Conservation (phyloP, 129 eudicot genomes). For the Artemisia annua region DNA sequence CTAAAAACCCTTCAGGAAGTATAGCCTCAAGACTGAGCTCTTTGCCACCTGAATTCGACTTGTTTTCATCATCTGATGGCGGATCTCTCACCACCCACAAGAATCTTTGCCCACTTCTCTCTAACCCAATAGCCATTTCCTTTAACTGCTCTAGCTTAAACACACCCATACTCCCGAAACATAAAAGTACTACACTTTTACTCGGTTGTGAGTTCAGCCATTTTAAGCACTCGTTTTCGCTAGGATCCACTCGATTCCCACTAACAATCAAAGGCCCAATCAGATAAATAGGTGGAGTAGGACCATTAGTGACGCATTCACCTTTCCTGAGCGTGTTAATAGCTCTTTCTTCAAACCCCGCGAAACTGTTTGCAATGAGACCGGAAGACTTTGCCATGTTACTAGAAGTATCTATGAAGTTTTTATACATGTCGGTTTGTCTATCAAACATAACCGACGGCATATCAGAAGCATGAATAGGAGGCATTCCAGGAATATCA, state of each 20-base stretch:
- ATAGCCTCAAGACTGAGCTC: slow-evolving; percentile 44
- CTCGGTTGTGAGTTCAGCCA: slow-evolving; percentile 73
- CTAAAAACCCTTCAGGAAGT: slow-evolving; percentile 59
- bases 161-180: slow-evolving; percentile 74
- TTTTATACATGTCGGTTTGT: slow-evolving; percentile 11
- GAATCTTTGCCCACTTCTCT: slow-evolving; percentile 60
- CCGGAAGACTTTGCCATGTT: slow-evolving; percentile 45
- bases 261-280: slow-evolving; percentile 55
- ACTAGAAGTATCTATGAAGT: slow-evolving; percentile 28
- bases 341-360: slow-evolving; percentile 45
- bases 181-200: slow-evolving; percentile 60
- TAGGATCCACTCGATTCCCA: not conserved
- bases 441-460: slow-evolving; percentile 25
- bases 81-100: slow-evolving; percentile 73
- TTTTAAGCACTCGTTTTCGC: slow-evolving; percentile 39
- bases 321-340: slow-evolving; percentile 41
- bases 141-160: slow-evolving; percentile 43
- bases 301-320: slow-evolving; percentile 29
- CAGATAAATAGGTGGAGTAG: slow-evolving; percentile 53
- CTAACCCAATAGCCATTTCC: slow-evolving; percentile 70
- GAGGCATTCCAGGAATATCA: slow-evolving; percentile 56
- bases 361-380: slow-evolving; percentile 43
- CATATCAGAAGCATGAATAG: slow-evolving; percentile 38
- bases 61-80: slow-evolving; percentile 32
- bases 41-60: slow-evolving; percentile 14